Percentiles rank a stretch among this genome's conserved stretches.
Evolutionary conservation across 345 rosid genomes (phyloP).

Genomic region (Hibiscus trionum): DNA sequence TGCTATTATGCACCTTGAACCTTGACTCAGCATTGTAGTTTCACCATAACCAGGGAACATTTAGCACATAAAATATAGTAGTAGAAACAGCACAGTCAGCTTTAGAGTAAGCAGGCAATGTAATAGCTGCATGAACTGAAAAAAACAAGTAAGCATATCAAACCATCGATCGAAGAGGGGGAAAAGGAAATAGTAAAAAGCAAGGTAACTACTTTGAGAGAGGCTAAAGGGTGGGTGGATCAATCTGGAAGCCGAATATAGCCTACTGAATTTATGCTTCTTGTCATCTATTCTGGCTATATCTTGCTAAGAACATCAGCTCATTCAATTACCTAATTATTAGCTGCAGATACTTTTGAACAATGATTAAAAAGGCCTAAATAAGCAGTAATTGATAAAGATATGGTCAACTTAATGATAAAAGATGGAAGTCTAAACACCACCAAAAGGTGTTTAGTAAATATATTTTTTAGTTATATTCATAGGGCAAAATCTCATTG

Average conservation of each 20-base stretch:
- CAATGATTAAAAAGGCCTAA: neutral
- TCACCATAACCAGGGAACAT: neutral
- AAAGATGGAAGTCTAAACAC: neutral
- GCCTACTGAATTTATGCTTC: neutral
- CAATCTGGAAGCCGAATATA: neutral
- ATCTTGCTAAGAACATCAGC: neutral
- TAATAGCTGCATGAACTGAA: neutral
- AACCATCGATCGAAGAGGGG: too few species aligned
- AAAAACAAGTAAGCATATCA: neutral
- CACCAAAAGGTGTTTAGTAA: neutral
- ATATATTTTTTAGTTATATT: slow-evolving; percentile 32
- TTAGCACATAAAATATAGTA: neutral
- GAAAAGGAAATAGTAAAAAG: too few species aligned
- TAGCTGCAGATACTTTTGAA: too few species aligned
- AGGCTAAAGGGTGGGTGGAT: neutral
- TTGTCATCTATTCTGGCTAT: too few species aligned
- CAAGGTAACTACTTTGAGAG: too few species aligned
- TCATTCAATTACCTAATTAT: too few species aligned
- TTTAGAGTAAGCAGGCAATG: neutral
- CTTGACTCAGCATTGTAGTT: neutral
- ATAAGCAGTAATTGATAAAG: neutral
- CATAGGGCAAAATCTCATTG: slow-evolving; percentile 54
- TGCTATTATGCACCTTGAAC: neutral
- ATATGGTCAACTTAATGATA: neutral
- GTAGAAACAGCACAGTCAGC: neutral